These are phyloP conservation scores for Aspergillus sojae DNA, from an alignment of 2,329 filamentous ascomycete species.

Conservation along the genomic window DNA sequence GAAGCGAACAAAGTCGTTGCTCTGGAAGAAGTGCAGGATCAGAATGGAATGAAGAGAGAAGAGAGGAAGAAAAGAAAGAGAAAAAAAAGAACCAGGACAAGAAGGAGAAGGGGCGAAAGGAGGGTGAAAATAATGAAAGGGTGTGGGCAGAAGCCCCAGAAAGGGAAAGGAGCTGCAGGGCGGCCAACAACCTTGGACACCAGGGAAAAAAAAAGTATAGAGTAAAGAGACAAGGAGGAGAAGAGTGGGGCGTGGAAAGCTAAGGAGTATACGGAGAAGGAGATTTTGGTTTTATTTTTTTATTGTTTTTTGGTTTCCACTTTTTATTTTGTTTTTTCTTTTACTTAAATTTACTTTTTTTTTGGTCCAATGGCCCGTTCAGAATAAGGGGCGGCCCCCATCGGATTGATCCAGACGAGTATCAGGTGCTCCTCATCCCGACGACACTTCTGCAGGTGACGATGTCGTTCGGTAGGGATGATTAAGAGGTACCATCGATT, in stretches of 20 bases:
- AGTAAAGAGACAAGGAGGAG: background rate
- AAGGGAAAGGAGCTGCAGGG: constrained; percentile 30
- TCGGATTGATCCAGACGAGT: background rate
- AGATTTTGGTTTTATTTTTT: background rate
- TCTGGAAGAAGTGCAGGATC: constrained; percentile 16
- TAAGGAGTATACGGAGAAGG: background rate
- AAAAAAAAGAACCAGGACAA: constrained; percentile 25
- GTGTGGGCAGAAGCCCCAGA: constrained; percentile 16
- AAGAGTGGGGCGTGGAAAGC: background rate
- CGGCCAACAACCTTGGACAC: constrained; percentile 17
- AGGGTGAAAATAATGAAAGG: constrained; percentile 21
- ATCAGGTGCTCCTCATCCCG: background rate
- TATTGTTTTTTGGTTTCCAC: background rate
- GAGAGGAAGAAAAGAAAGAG: constrained; percentile 25
- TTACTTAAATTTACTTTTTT: background rate
- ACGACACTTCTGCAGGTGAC: constrained; percentile 1
- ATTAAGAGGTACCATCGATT: background rate
- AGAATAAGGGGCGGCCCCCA: constrained; percentile 1
- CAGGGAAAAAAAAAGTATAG: constrained; percentile 9
- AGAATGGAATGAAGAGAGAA: constrained; percentile 23
- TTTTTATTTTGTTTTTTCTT: background rate
- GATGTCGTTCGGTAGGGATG: background rate
- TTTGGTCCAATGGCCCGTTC: background rate
- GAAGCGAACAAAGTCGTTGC: constrained; percentile 22
- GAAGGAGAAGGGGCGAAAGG: constrained; percentile 26